Conservation (phyloP, 148 eudicot species). For the Cornus suecica region DNA sequence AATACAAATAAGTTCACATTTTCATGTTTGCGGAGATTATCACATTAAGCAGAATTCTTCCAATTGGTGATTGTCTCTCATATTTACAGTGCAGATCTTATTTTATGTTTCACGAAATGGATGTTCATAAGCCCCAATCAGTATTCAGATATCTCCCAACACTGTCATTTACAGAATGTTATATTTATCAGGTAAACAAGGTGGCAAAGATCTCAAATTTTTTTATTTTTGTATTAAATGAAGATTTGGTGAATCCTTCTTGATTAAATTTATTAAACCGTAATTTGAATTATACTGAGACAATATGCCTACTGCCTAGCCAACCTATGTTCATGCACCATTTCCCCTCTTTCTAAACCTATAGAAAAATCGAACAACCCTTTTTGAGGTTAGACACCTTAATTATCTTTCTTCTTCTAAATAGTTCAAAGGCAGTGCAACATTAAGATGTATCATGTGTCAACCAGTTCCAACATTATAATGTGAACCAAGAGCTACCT, state of each 20-base stretch:
- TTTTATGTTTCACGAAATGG: constrained; percentile 94
- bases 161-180: constrained; percentile 92
- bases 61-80: not conserved
- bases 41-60: not conserved
- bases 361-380: not conserved
- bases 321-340: not conserved
- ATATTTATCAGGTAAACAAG: constrained; percentile 79
- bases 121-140: constrained; percentile 49
- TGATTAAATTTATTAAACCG: not conserved
- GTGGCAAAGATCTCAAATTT: not conserved
- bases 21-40: not conserved
- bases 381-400: not conserved
- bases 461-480: not conserved
- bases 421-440: constrained; percentile 1
- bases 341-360: constrained; percentile 7
- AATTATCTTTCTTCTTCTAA: not conserved
- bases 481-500: not conserved
- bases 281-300: not conserved
- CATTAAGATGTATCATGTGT: not conserved
- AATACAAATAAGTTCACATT: not conserved
- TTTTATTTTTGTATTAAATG: not conserved
- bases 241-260: not conserved
- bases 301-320: not conserved
- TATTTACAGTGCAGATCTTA: constrained; percentile 89
- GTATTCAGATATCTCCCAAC: constrained; percentile 78